Evolutionary conservation across 495 filamentous ascomycete genomes (phyloP).

Genomic region (Penicillium longicatenatum): DNA sequence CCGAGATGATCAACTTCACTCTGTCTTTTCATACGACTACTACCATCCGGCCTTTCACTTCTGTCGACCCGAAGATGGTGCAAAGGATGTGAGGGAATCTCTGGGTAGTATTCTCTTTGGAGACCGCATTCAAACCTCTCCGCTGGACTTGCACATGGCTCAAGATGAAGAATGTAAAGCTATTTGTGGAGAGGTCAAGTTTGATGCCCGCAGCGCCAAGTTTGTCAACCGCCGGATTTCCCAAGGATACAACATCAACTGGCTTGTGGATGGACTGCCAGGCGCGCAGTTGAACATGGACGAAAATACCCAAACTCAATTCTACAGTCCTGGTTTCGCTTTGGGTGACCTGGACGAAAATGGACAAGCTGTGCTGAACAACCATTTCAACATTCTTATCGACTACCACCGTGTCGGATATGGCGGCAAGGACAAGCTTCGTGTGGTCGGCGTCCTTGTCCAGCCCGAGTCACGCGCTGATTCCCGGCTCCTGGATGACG

Average conservation of each 20-base stretch:
- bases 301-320: slow-evolving; percentile 67
- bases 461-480: slow-evolving; percentile 72
- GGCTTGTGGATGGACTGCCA: slow-evolving; percentile 91
- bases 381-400: slow-evolving; percentile 92
- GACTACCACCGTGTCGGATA: slow-evolving; percentile 79
- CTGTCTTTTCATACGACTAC: slow-evolving; percentile 94
- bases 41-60: slow-evolving; percentile 86
- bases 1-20: slow-evolving; percentile 76
- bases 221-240: slow-evolving; percentile 82
- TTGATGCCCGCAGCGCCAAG: slow-evolving; percentile 65
- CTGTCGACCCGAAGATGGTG: slow-evolving; percentile 75
- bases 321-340: slow-evolving; percentile 86
- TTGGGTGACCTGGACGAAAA: slow-evolving; percentile 66
- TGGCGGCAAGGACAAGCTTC: slow-evolving; percentile 62
- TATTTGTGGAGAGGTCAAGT: slow-evolving; percentile 66
- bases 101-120: slow-evolving; percentile 96
- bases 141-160: slow-evolving; percentile 83
- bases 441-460: slow-evolving; percentile 90
- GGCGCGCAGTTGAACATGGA: slow-evolving; percentile 79
- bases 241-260: slow-evolving; percentile 87
- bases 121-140: slow-evolving; percentile 90
- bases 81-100: slow-evolving; percentile 78
- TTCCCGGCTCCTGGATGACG: slow-evolving; percentile 53
- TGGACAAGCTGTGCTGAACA: slow-evolving; percentile 68
- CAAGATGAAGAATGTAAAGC: slow-evolving; percentile 83